Evolutionary conservation across 1,284 basidiomycete genomes (phyloP).

Genomic region (Ganoderma lingzhi): DNA sequence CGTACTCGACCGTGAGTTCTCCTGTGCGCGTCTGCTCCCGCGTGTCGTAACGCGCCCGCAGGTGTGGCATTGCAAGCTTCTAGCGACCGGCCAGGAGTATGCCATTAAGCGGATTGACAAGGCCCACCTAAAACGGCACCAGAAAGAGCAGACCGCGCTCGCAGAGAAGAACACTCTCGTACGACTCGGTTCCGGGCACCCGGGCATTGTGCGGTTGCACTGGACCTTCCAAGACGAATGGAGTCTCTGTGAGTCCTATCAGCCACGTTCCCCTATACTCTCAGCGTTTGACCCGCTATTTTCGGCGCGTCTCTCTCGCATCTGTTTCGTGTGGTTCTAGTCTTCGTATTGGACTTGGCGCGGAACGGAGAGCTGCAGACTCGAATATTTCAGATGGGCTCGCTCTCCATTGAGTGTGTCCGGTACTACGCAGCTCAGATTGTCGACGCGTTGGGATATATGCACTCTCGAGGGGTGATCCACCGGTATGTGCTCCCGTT

Average conservation of each 20-base stretch:
- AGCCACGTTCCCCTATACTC: not conserved
- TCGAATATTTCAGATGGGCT: slow-evolving; percentile 82
- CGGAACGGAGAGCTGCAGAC: slow-evolving; percentile 91
- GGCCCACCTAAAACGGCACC: slow-evolving; percentile 71
- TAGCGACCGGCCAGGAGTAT: slow-evolving; percentile 67
- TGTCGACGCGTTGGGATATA: slow-evolving; percentile 87
- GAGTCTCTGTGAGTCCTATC: slow-evolving; percentile 77
- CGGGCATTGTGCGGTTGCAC: slow-evolving; percentile 83
- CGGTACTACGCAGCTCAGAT: slow-evolving; percentile 90
- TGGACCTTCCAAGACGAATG: slow-evolving; percentile 88
- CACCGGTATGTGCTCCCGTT: slow-evolving; percentile 67
- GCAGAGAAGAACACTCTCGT: slow-evolving; percentile 74
- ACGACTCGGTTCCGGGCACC: slow-evolving; percentile 73
- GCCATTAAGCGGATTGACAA: slow-evolving; percentile 85
- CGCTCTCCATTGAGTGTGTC: slow-evolving; percentile 78
- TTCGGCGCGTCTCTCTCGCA: not conserved
- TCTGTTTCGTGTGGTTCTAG: slow-evolving; percentile 50
- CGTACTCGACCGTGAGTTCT: slow-evolving; percentile 74
- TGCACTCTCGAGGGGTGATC: slow-evolving; percentile 89
- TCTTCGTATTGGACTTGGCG: slow-evolving; percentile 91
- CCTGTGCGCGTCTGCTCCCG: slow-evolving; percentile 21
- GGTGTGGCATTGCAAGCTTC: slow-evolving; percentile 68
- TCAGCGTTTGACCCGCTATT: slow-evolving; percentile 17
- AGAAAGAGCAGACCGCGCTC: slow-evolving; percentile 70
- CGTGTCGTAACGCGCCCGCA: slow-evolving; percentile 40